Conservation (phyloP, 2,329 filamentous ascomycete genomes). For the Neonectria hederae region DNA sequence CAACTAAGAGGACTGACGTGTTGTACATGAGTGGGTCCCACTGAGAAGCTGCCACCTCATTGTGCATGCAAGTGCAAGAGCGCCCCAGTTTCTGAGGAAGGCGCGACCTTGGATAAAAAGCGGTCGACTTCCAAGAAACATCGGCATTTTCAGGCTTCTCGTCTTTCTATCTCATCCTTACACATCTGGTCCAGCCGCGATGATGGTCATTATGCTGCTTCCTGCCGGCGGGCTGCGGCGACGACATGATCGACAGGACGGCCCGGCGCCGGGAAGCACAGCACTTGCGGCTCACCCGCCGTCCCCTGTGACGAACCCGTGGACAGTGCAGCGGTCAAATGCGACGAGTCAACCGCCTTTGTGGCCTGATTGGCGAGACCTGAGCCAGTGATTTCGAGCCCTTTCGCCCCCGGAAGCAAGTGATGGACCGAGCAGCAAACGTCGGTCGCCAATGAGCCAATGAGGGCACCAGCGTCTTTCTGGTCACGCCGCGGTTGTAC, state of each 20-base stretch:
- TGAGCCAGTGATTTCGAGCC: slow-evolving; percentile 27
- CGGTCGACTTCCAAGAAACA: slow-evolving; percentile 7
- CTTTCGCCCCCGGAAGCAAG: slow-evolving; percentile 23
- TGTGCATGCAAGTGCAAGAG: slow-evolving; percentile 40
- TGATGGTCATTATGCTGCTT: background rate
- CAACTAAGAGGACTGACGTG: slow-evolving; percentile 28
- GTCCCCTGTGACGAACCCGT: slow-evolving; percentile 39
- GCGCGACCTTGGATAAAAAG: slow-evolving; percentile 35
- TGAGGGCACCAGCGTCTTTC: slow-evolving; percentile 20
- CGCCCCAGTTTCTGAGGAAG: slow-evolving; percentile 27
- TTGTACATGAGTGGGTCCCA: slow-evolving; percentile 42
- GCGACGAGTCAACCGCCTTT: slow-evolving; percentile 35
- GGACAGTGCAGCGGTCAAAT: slow-evolving; percentile 41
- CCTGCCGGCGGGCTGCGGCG: background rate
- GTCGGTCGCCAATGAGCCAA: slow-evolving; percentile 33
- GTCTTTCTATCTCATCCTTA: slow-evolving; percentile 6
- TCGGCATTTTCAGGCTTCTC: background rate
- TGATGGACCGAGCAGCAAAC: slow-evolving; percentile 21
- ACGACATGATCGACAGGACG: slow-evolving; percentile 6
- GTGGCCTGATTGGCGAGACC: slow-evolving; percentile 38
- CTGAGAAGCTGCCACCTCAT: slow-evolving; percentile 42
- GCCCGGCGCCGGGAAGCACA: slow-evolving; percentile 5
- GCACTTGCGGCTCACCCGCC: slow-evolving; percentile 22
- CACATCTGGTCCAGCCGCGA: background rate
- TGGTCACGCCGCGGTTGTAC: slow-evolving; percentile 31